Evolutionary conservation across 2,329 filamentous ascomycete species (phyloP).

Genomic region (Westerdykella ornata): DNA sequence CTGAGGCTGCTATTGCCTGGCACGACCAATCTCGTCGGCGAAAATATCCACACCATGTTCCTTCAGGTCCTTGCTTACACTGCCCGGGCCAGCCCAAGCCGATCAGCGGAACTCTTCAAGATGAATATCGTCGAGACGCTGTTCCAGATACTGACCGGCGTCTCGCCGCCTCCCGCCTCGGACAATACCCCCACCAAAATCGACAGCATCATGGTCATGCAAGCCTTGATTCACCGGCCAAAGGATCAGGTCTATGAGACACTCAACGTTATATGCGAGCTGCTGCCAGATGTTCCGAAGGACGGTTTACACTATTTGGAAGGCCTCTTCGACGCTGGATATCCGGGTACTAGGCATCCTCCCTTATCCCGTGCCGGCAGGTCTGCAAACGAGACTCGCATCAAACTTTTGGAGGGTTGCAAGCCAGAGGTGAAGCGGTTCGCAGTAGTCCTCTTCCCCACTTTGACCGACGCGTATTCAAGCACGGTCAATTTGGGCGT

Average conservation of each 20-base stretch:
- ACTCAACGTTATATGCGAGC: slow-evolving; percentile 92
- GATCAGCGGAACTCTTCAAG: slow-evolving; percentile 87
- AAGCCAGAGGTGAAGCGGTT: slow-evolving; percentile 84
- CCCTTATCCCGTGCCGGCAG: slow-evolving; percentile 41
- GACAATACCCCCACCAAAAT: slow-evolving; percentile 78
- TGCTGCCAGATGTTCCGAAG: slow-evolving; percentile 68
- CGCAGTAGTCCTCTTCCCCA: slow-evolving; percentile 86
- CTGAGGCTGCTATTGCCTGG: slow-evolving; percentile 84
- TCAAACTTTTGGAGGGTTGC: slow-evolving; percentile 77
- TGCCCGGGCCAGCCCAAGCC: slow-evolving; percentile 75
- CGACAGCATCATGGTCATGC: slow-evolving; percentile 97
- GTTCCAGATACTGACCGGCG: slow-evolving; percentile 93
- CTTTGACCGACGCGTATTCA: slow-evolving; percentile 91
- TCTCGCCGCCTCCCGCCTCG: slow-evolving; percentile 76
- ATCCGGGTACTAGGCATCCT: slow-evolving; percentile 42
- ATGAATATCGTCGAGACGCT: slow-evolving; percentile 96
- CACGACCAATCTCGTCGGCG: slow-evolving; percentile 88
- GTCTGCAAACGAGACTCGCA: slow-evolving; percentile 67
- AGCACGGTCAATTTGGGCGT: slow-evolving; percentile 95
- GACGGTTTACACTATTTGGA: slow-evolving; percentile 49
- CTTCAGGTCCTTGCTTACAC: slow-evolving; percentile 85
- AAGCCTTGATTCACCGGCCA: slow-evolving; percentile 90
- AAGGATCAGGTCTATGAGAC: slow-evolving; percentile 96
- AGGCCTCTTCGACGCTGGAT: slow-evolving; percentile 45
- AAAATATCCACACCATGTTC: slow-evolving; percentile 94